Evolutionary conservation across 1,139 yeast genomes (phyloP), one percentile per base, ranked within the genome.

Genomic region (Kazachstania sp.): DNA sequence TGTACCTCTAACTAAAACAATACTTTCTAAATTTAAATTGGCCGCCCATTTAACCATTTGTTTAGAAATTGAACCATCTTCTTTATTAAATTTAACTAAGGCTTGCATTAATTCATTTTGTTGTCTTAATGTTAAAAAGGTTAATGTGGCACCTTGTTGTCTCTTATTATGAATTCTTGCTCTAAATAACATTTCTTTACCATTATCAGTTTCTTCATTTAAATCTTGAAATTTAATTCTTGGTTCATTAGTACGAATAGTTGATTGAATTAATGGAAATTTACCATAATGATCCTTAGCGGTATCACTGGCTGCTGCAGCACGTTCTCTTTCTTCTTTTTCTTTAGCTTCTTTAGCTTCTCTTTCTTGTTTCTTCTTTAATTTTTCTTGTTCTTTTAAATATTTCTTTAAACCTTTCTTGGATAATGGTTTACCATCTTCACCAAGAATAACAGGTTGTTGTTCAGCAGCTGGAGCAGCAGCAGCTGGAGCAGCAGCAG

Each of bases 31-130:
- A 66, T 80, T 84, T 65, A 92, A 77, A 41, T 85, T 73, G 28
- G 94, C 87, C 39, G 90, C 83, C 96, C 97, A 92, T 71, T 92
- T 92, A 56, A 90, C 95, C 94, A 94, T 86, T 68, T 86, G 95
- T 71, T 92, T 92, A 46, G 95, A 86, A 49, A 94, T 75, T 30
- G 80, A 71, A 30, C 75, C 76, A 51, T 77, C 78, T 15, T 58
- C 65, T 40, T 58, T 54, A 61, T 80, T 78, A 46, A 72, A 67
- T 65, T 85, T 86, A 54, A 87, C 73, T 56, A 92, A 76, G 49
- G 86, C 95, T 74, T 90, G 97, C 59, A 90, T 78, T 62, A 84
- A 71, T 49, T 79, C 77, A 48, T 79, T 73, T 72, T 87, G 95
- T 72, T 92, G 98, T 73, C 99, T 85, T 62, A 92, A 79, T 28